These are phyloP conservation scores for Trametes polyzona DNA, from an alignment of 1,284 basidiomycete species.

Conservation along the genomic window DNA sequence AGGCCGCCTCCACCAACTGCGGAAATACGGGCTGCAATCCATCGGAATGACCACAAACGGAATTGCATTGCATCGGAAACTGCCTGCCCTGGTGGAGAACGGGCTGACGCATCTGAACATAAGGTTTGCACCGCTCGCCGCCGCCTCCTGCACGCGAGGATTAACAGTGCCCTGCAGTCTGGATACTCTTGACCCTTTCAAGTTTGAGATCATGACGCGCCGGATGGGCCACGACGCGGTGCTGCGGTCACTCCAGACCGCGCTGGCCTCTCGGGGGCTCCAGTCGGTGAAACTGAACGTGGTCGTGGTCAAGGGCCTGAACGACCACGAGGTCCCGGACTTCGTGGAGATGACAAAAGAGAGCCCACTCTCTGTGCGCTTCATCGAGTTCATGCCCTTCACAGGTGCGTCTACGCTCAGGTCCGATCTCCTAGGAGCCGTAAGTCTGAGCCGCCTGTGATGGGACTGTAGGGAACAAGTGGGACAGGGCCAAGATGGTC, in stretches of 20 bases:
- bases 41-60: constrained; percentile 91
- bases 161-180: constrained; percentile 49
- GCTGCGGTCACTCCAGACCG: constrained; percentile 67
- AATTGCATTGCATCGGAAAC: constrained; percentile 71
- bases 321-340: constrained; percentile 77
- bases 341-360: constrained; percentile 80
- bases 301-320: constrained; percentile 81
- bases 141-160: neutral
- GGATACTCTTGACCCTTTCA: constrained; percentile 87
- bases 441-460: constrained; percentile 4
- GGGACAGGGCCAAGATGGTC: constrained; percentile 83
- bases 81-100: constrained; percentile 67
- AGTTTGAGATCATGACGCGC: constrained; percentile 87
- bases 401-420: constrained; percentile 57
- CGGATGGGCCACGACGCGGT: constrained; percentile 78
- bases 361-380: constrained; percentile 71
- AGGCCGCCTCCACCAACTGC: constrained; percentile 63
- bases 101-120: constrained; percentile 86
- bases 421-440: neutral
- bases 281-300: constrained; percentile 81
- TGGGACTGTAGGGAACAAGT: constrained; percentile 83
- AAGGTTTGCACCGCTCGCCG: constrained; percentile 49
- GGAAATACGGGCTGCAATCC: constrained; percentile 64
- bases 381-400: constrained; percentile 96
- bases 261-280: constrained; percentile 53